Base-by-base conservation (phyloP, 305 asterid genomes). In the Fraxinus dipetala region DNA sequence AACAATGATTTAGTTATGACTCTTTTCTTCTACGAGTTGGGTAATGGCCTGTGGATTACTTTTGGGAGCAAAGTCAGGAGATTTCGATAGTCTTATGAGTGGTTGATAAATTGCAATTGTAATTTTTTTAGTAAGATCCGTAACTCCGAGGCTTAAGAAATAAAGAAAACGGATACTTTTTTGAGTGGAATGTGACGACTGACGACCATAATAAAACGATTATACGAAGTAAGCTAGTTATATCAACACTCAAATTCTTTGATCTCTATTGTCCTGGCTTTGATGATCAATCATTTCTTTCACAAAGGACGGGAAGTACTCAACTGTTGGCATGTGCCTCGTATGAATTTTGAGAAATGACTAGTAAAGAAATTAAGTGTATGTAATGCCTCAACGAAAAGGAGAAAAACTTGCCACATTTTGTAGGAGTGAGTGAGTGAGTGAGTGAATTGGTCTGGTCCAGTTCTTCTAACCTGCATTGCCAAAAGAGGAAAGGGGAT, bases 341-440 rank as follows among this genome's bases (percentile, higher is more conserved):
- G 6, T 69, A 79, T 0, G 0, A 1, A 56, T 51, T 75, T 82
- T 28, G 6, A 63, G 32, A 63, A 24, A 63, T 26, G 34, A 24
- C 72, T 77, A 83, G 36, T 80, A 56, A 24, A 3, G 34, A 63
- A 20, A 82, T 35, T 35, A 34, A 85, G 38, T 54, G 48, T 35
- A 61, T 67, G 65, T 80, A 85, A 83, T 83, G 83, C 65, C 70
- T 61, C 56, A 74, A 56, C n/a, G 75, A 73, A 83, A 83, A 65
- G 80, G 59, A 69, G 16, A 61, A 85, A 48, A 54, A 65, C 18
- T 59, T 82, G 78, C 40, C 36, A 43, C 26, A 45, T 14, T 65
- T 67, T 24, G 6, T 9, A 26, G 14, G 18, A 2, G 72, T 43
- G 51, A 43, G 51, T 24, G 18, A 2, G 72, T 43, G 51, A 43